A percentile compares a stretch with the other conserved stretches of the same genome.
These are phyloP conservation scores for Lasiosphaeris hirsuta DNA, from an alignment of 495 filamentous ascomycete genomes.

Conservation along the genomic window DNA sequence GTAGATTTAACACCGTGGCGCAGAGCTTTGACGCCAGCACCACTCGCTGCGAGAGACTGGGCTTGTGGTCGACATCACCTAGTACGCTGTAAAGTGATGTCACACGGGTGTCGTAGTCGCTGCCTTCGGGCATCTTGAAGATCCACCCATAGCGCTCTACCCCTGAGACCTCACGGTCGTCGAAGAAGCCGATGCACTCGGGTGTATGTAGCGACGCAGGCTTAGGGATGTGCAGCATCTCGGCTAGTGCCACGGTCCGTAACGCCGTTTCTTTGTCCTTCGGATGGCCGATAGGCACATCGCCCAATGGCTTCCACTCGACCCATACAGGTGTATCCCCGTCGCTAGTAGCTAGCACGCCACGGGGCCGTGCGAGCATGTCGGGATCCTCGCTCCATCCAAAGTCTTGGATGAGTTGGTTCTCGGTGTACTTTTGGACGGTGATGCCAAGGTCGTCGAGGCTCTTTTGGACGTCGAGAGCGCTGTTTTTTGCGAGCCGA, in stretches of 20 bases:
- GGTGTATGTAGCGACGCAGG: slow-evolving; percentile 23
- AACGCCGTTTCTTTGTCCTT: slow-evolving; percentile 21
- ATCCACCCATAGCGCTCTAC: slow-evolving; percentile 27
- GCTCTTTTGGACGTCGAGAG: neutral
- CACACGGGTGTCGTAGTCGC: slow-evolving; percentile 18
- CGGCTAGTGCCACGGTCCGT: slow-evolving; percentile 27
- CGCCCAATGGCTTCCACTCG: slow-evolving; percentile 29
- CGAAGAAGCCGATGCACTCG: slow-evolving; percentile 29
- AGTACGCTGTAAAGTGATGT: slow-evolving; percentile 24
- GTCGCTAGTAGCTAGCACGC: slow-evolving; percentile 13
- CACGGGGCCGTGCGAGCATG: slow-evolving; percentile 17
- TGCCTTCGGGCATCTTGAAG: slow-evolving; percentile 23
- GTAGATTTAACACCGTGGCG: slow-evolving; percentile 35
- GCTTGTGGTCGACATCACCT: neutral
- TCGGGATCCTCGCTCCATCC: slow-evolving; percentile 16
- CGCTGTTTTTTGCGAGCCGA: slow-evolving; percentile 7
- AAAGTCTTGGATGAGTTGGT: slow-evolving; percentile 9
- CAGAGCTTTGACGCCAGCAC: slow-evolving; percentile 24
- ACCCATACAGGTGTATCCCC: slow-evolving; percentile 28
- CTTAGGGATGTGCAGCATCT: slow-evolving; percentile 32
- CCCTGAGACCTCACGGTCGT: slow-evolving; percentile 21
- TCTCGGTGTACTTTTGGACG: slow-evolving; percentile 11
- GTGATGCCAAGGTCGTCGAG: slow-evolving; percentile 16
- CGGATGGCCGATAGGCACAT: slow-evolving; percentile 2
- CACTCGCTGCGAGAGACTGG: slow-evolving; percentile 22